These are phyloP conservation scores for Gillenia trifoliata DNA, from an alignment of 306 rosid genomes.

Conservation along the genomic window DNA sequence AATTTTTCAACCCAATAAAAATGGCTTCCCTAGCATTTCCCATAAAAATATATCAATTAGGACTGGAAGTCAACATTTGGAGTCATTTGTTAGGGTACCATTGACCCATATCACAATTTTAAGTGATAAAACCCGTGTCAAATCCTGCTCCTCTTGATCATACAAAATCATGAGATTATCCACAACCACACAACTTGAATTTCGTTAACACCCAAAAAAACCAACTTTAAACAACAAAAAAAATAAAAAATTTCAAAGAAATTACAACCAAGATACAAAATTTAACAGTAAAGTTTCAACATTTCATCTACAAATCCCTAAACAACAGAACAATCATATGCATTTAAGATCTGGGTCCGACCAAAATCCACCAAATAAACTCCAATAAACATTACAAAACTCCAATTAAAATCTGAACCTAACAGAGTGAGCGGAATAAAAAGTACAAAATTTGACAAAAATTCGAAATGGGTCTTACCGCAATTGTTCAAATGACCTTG, in stretches of 20 bases:
- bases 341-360: constrained; percentile 1
- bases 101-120: not conserved
- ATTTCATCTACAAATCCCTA: not conserved
- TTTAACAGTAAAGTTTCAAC: not conserved
- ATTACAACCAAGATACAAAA: not conserved
- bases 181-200: not conserved
- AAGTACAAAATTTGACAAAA: not conserved
- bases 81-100: not conserved
- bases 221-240: not conserved
- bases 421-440: not conserved
- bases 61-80: not conserved
- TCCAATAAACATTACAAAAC: not conserved
- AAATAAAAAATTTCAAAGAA: not conserved
- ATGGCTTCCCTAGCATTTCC: too few species aligned
- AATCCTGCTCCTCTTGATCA: not conserved
- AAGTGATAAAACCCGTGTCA: not conserved
- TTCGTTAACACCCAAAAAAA: constrained; percentile 4
- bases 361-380: not conserved
- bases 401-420: not conserved
- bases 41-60: not conserved
- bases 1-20: not conserved
- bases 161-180: not conserved
- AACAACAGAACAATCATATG: not conserved
- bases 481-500: not conserved
- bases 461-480: constrained; percentile 20